Evolutionary conservation across 2,329 filamentous ascomycete species (phyloP).

Genomic region (Aspergillus pseudonomiae): DNA sequence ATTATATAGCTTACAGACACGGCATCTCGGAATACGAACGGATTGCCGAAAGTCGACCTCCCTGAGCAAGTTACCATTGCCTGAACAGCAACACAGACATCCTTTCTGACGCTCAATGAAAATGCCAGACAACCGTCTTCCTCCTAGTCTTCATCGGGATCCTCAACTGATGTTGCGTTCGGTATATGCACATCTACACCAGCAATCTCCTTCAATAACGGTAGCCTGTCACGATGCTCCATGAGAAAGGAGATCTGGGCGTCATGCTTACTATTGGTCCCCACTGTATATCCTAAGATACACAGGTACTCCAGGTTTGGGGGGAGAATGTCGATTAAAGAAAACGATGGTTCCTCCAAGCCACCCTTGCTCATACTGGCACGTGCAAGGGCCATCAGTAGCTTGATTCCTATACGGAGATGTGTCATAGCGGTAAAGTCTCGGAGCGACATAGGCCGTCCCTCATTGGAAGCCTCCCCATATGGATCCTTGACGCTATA

Average conservation of each 20-base stretch:
- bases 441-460: neutral
- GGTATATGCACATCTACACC: neutral
- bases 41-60: no score
- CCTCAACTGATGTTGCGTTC: neutral
- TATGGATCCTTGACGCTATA: neutral
- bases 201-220: neutral
- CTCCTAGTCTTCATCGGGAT: neutral
- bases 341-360: rapidly evolving
- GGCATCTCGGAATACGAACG: no score
- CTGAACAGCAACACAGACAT: neutral
- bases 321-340: neutral
- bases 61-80: no score
- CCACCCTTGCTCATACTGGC: neutral
- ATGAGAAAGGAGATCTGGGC: neutral
- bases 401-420: neutral
- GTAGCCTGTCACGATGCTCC: neutral
- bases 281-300: neutral
- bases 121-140: neutral
- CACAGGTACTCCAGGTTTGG: neutral
- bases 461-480: neutral
- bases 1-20: no score
- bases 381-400: neutral
- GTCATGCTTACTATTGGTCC: neutral
- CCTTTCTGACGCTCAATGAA: neutral
- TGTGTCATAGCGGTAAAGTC: neutral